phyloP scores from a whole-genome alignment of 2,329 filamentous ascomycete species.

The Truncatella angustata region DNA sequence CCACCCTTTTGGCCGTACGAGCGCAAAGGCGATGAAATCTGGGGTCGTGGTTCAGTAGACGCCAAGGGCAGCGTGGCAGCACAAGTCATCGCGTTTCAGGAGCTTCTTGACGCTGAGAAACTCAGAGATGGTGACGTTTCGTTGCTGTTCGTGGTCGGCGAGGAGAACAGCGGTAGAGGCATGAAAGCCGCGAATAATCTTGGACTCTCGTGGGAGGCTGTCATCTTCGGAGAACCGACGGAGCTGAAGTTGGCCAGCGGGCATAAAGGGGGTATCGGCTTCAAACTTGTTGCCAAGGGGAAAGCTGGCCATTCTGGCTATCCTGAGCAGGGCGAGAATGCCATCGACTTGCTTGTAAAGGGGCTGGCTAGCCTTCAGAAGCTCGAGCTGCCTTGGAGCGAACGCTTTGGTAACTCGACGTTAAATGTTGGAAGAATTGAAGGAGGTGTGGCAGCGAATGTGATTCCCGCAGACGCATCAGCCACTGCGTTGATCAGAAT shows the following conservation, averaged over 20 bases:
- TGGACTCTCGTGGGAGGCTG: conserved; percentile 52
- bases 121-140: conserved; percentile 40
- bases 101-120: conserved; percentile 29
- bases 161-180: conserved; percentile 66
- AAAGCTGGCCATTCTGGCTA: conserved; percentile 42
- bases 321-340: conserved; percentile 5
- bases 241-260: conserved; percentile 67
- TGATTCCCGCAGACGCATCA: conserved; percentile 5
- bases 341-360: conserved; percentile 3
- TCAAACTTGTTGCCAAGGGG: conserved; percentile 58
- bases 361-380: neutral
- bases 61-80: conserved; percentile 41
- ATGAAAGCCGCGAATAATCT: conserved; percentile 54
- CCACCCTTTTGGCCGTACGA: conserved; percentile 45
- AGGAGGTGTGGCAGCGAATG: conserved; percentile 9
- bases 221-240: conserved; percentile 74
- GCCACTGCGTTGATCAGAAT: neutral
- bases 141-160: conserved; percentile 59
- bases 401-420: conserved; percentile 5
- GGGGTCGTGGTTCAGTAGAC: conserved; percentile 9
- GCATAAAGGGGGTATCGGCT: conserved; percentile 66
- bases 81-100: conserved; percentile 52
- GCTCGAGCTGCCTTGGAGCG: neutral
- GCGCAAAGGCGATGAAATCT: conserved; percentile 15
- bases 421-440: conserved; percentile 5